A percentile compares a stretch with the other conserved stretches of the same genome.
phyloP scores from a whole-genome alignment of 495 filamentous ascomycete species.

The Talaromyces proteolyticus region DNA sequence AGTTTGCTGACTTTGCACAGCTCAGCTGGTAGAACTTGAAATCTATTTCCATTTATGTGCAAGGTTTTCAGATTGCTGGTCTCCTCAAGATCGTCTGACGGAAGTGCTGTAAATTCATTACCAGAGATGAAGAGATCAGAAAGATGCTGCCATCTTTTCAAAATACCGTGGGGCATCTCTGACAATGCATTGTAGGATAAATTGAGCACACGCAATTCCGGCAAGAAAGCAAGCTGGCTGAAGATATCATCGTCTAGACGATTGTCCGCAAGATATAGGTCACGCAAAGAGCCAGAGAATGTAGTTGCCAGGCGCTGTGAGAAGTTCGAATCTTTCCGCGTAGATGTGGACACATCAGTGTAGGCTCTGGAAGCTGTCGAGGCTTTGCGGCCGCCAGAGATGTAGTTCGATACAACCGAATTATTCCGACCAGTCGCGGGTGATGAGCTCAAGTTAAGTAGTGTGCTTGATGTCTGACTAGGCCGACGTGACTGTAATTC shows the following conservation, averaged over 20 bases:
- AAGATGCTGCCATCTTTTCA: constrained; percentile 81
- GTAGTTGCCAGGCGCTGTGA: constrained; percentile 69
- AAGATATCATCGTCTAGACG: constrained; percentile 89
- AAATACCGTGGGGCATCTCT: constrained; percentile 82
- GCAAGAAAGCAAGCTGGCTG: constrained; percentile 76
- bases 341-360: constrained; percentile 55
- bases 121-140: constrained; percentile 93
- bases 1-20: constrained; percentile 90
- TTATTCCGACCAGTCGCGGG: constrained; percentile 66
- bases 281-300: constrained; percentile 76
- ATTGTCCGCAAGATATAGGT: constrained; percentile 90
- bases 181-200: constrained; percentile 91
- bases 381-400: constrained; percentile 70
- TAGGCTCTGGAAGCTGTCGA: constrained; percentile 66
- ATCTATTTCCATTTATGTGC: constrained; percentile 95
- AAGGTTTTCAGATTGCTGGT: constrained; percentile 78
- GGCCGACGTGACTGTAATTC: constrained; percentile 63
- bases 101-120: constrained; percentile 85
- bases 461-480: constrained; percentile 74
- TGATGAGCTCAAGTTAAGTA: constrained; percentile 68
- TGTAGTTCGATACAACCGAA: constrained; percentile 75
- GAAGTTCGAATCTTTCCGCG: constrained; percentile 83
- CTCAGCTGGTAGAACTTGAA: constrained; percentile 93
- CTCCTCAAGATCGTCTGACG: constrained; percentile 91
- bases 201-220: constrained; percentile 84